Evolutionary conservation across 805 yeast species (phyloP), one percentile per base, ranked within the genome.

Genomic region (Brettanomyces anomalus): DNA sequence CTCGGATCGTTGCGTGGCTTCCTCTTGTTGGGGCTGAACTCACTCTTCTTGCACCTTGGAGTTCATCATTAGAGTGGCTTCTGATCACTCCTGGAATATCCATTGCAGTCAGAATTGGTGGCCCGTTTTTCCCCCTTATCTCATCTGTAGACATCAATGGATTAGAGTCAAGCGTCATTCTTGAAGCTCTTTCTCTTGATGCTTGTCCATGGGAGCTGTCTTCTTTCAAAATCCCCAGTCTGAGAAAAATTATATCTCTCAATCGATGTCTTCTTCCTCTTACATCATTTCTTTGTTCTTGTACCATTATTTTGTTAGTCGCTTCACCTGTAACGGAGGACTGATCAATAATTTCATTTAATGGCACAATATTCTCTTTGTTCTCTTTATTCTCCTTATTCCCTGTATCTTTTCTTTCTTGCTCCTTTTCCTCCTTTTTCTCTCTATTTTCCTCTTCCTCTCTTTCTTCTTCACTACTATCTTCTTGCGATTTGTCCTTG

Each of bases 401-500:
- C 28, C 36, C 39, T 21, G 37, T 48, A 17, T 36, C 45, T 7
- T 43, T 39, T 5, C 33, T 42, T 6, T 24, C 38, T 16, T 31
- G 36, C 19, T n/a, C 20, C 15, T 32, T 33, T 44, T 8, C 31
- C 16, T 13, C 3, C 37, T 37, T 41, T 14, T 32, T 39, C 17
- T 41, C 43, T 28, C 38, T 39, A 16, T 37, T 48, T 32, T n/a
- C 18, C 15, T n/a, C 8, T n/a, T 32, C n/a, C 28, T 10, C 10
- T 24, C 10, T 33, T 26, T n/a, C 15, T 15, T 32, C 34, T 44
- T 8, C 31, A 20, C 11, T 10, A 36, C 32, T 41, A 16, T 35
- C 39, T 20, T 41, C 43, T 32, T 40, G 38, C 18, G 39, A 47
- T 28, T n/a, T 32, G 13, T n/a, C 13, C 8, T 14, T 16, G 8